Conservation (phyloP, 2,329 filamentous ascomycete genomes). For the Saccharata proteae region DNA sequence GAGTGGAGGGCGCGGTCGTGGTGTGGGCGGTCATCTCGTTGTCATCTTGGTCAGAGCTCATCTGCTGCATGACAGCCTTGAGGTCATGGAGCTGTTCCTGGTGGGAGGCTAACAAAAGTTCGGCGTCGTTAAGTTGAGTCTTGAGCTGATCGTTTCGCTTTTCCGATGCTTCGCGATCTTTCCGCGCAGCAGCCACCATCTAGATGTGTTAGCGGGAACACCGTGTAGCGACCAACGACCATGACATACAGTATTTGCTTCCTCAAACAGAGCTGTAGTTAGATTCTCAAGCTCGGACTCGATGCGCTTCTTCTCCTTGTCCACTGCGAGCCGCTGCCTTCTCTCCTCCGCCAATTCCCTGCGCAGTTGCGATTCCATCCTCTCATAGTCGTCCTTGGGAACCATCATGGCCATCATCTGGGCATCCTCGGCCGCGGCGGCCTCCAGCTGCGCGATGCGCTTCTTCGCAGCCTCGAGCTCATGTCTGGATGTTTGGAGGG, state of each 20-base stretch:
- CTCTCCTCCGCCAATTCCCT: slow-evolving; percentile 31
- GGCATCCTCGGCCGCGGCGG: slow-evolving; percentile 44
- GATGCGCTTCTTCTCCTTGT: slow-evolving; percentile 68
- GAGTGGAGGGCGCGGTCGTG: slow-evolving; percentile 71
- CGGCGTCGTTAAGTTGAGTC: slow-evolving; percentile 74
- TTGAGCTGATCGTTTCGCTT: slow-evolving; percentile 81
- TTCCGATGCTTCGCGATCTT: slow-evolving; percentile 67
- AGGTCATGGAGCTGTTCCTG: slow-evolving; percentile 88
- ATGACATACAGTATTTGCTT: slow-evolving; percentile 67
- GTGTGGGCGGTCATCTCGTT: slow-evolving; percentile 40
- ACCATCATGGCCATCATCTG: slow-evolving; percentile 55
- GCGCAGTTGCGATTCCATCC: slow-evolving; percentile 28
- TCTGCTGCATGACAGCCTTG: slow-evolving; percentile 83
- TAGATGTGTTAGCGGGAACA: slow-evolving; percentile 20
- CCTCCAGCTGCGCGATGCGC: slow-evolving; percentile 57
- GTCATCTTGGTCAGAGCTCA: slow-evolving; percentile 64
- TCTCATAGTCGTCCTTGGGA: slow-evolving; percentile 59
- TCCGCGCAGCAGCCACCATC: slow-evolving; percentile 88
- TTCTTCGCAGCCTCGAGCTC: slow-evolving; percentile 66
- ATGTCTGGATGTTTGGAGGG: slow-evolving; percentile 66
- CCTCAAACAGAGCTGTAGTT: slow-evolving; percentile 89
- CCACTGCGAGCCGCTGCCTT: slow-evolving; percentile 28
- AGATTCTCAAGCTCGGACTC: slow-evolving; percentile 85
- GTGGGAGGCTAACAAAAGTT: slow-evolving; percentile 73
- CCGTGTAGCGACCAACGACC: neutral